Evolutionary conservation across 169 alveolate genomes (phyloP), one percentile per base, ranked within the genome.

Genomic region (Plasmodium malariae): DNA sequence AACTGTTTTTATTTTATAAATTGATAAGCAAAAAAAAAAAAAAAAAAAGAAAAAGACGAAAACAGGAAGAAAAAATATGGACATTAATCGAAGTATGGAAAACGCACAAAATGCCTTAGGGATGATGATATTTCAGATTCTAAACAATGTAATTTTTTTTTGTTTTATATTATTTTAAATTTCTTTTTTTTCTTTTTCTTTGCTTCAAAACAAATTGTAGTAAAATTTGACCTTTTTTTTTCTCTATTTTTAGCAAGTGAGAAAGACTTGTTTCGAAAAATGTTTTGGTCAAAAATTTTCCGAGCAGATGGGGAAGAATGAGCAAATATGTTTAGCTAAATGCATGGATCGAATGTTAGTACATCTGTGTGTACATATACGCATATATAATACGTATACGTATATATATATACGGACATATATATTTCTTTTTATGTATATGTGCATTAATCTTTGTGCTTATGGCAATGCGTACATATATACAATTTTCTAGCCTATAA

Each of bases 321-420:
- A 95, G 68, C 96, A 94, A 72, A 92, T 95, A 19, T 95, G 97
- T 74, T 63, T 95, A 34, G 97, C 98, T 19, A 96, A 96, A 73
- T 96, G 98, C 93, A 95, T 96, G 98, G 98, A 96, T 65, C 83
- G 98, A 36, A 95, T 96, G 98, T 96, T 62, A 76, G 94, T 59
- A 14, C 6, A 12, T 24, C n/a, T 43, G 2, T 11, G 17, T 14
- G 7, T 3, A 70, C 28, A 9, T 40, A 40, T 9, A 40, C 51
- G 51, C 51, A 62, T 12, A 12, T 30, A 36, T 24, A 63, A n/a
- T 54, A 54, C 7, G 36, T 11, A 36, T 17, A 68, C 43, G 30
- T n/a, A 72, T 55, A 45, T 36, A 26, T 57, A 54, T 43, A 71
- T 28, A 24, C 63, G 14, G 59, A 4, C 30, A 4, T 43, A 21